These are phyloP conservation scores for Ormosia emarginata DNA, from an alignment of 306 rosid species.

Conservation along the genomic window DNA sequence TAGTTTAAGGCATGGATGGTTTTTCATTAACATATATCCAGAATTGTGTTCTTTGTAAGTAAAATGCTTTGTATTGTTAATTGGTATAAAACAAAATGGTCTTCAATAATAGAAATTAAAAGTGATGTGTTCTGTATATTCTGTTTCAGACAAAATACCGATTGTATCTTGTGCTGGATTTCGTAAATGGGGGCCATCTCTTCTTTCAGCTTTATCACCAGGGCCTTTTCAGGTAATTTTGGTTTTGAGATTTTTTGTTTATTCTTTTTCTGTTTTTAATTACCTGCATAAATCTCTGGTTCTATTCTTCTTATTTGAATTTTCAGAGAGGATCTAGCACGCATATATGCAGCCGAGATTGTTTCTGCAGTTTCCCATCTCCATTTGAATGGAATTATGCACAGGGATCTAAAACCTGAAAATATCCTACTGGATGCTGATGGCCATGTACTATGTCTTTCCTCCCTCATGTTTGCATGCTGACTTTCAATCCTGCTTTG, in stretches of 20 bases:
- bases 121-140: neutral
- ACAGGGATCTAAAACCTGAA: constrained; percentile 95
- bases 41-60: constrained; percentile 1
- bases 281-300: neutral
- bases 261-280: neutral
- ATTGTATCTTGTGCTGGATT: constrained; percentile 92
- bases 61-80: neutral
- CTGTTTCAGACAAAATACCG: constrained; percentile 81
- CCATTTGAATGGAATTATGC: constrained; percentile 92
- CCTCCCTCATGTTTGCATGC: constrained; percentile 4
- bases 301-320: constrained; percentile 2
- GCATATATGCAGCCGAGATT: constrained; percentile 89
- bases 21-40: neutral
- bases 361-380: constrained; percentile 94
- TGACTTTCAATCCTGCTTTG: neutral
- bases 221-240: constrained; percentile 81
- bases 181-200: constrained; percentile 94
- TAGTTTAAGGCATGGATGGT: neutral
- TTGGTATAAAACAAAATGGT: neutral
- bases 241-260: neutral
- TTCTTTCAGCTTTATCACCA: constrained; percentile 96
- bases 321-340: constrained; percentile 91
- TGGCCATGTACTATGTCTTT: constrained; percentile 74
- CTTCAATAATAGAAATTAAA: neutral
- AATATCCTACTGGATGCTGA: constrained; percentile 82